Base-by-base conservation (phyloP, 2,329 filamentous ascomycete species). In the Ceratocystis eucalypticola region DNA sequence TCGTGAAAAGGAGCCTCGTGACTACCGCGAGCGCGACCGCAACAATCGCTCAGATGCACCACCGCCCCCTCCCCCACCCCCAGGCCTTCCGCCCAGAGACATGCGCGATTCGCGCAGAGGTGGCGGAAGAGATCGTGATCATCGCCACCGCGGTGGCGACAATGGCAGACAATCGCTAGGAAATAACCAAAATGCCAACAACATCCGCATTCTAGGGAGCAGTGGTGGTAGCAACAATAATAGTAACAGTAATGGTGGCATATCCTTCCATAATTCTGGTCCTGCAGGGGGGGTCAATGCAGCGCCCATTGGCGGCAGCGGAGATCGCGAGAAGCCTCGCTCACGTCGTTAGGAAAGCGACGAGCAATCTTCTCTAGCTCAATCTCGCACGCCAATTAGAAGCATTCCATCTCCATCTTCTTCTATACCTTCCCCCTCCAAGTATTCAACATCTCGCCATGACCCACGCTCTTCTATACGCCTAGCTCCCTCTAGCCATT, bases 1-100 rank as follows among this genome's bases (percentile, higher is more conserved):
- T 8, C 74, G 78, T 28, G 77, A 80, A 17, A 80, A 80, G 69
- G 78, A 80, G 7, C 73, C 75, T 50, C 74, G 76, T 37, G 78
- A 80, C 55, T 74, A 79, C 67, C 75, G 79, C 33, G 79, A 81
- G 15, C 59, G 67, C 28, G 67, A 64, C 12, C 62, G 62, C 7
- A 28, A 25, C 17, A 72, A 79, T 62, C 76, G 76, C 61, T 76
- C 74, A 20, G 73, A 71, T 7, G 64, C 72, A 3, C 69, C 70
- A 15, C 71, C 70, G 1, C 67, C 70, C 2, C 50, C 63, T 37
- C 53, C 61, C 17, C 68, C 71, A 20, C 55, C 62, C 53, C 65
- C 59, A 61, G 69, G 50, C 69, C 73, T n/a, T 22, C 50, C 61
- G 8, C 50, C 62, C 6, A 20, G 70, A 48, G 70, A 70, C 62